phyloP scores from a whole-genome alignment of 2,329 filamentous ascomycete genomes.

The Zopfia rhizophila region DNA sequence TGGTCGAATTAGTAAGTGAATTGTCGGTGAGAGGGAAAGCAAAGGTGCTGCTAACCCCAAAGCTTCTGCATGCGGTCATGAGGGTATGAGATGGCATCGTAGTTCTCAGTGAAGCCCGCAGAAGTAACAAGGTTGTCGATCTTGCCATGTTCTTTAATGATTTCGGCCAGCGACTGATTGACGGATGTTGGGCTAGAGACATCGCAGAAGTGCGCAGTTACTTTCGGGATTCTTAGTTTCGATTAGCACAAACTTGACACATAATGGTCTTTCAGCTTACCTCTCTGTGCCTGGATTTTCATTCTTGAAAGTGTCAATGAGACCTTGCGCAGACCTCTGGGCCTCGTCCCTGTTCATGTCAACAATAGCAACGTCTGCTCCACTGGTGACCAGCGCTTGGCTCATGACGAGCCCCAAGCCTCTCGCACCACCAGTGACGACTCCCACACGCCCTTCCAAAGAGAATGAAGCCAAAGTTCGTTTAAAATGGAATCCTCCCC shows the following conservation, averaged over 20 bases:
- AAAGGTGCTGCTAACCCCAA: too few relatives aligned
- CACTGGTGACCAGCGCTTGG: constrained; percentile 88
- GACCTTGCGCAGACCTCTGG: constrained; percentile 75
- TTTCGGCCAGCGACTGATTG: constrained; percentile 74
- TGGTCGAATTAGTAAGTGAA: too few relatives aligned
- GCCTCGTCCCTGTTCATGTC: constrained; percentile 94
- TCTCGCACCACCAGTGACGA: constrained; percentile 91
- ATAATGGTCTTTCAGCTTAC: constrained; percentile 58
- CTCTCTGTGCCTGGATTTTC: constrained; percentile 80
- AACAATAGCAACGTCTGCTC: constrained; percentile 89
- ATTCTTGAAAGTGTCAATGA: constrained; percentile 79
- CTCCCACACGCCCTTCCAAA: constrained; percentile 81
- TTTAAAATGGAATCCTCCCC: constrained; percentile 83
- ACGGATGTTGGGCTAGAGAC: constrained; percentile 85
- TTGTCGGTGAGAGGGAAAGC: too few relatives aligned
- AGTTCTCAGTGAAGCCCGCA: constrained; percentile 97
- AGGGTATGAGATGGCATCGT: constrained; percentile 89
- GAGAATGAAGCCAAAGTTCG: constrained; percentile 88
- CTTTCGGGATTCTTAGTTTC: constrained; percentile 72
- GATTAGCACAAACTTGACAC: constrained; percentile 6
- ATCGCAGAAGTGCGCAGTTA: constrained; percentile 91
- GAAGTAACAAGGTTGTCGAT: constrained; percentile 94
- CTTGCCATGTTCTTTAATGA: constrained; percentile 77
- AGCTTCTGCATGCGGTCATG: constrained; percentile 92
- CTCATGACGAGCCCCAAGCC: constrained; percentile 93